Base-by-base conservation (phyloP, 345 rosid species). In the Corchorus capsularis region DNA sequence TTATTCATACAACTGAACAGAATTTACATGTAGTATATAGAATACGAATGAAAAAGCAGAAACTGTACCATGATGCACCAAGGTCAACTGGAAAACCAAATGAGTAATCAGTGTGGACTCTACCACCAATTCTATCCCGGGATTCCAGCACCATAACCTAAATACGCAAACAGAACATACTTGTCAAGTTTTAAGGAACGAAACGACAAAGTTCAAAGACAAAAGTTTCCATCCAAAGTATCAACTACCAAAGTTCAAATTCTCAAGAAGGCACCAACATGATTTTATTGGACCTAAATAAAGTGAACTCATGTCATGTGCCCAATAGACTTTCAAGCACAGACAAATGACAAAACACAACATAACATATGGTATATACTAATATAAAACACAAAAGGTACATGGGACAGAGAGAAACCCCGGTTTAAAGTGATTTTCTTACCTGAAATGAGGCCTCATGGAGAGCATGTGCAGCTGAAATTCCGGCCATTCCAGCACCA, bases 61-160 rank as follows among this genome's bases (percentile, higher is more conserved):
- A 55, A 54, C 32, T 17, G 79, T 83, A 91, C 98, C 98, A 94
- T 71, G 98, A 93, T 74, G 99, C 99, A 80, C 99, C 99, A 72
- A 96, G 89, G 84, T 96, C 98, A 75, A 96, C 86, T 8, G 98
- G 98, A 82, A 93, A 96, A 66, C 98, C 97, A 63, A 93, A 91
- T 2, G 98, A 85, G 86, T 80, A 90, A 77, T 92, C 90, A 35
- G 97, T 92, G 74, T 89, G 85, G 76, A 92, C 90, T 17, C 96
- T 86, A 75, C 98, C 96, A 53, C 94, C 98, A 63, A 92, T 80
- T 70, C 97, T 87, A 53, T 91, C 93, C 56, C 96, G 89, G 12
- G 98, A 94, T 84, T 94, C 98, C 78, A 94, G 54, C 75, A 94
- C 81, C 41, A 83, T 64, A 78, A 94, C 98, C 98, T 95, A 79